Evolutionary conservation across 2,329 filamentous ascomycete genomes (phyloP).

Genomic region (Aspergillus sp.): DNA sequence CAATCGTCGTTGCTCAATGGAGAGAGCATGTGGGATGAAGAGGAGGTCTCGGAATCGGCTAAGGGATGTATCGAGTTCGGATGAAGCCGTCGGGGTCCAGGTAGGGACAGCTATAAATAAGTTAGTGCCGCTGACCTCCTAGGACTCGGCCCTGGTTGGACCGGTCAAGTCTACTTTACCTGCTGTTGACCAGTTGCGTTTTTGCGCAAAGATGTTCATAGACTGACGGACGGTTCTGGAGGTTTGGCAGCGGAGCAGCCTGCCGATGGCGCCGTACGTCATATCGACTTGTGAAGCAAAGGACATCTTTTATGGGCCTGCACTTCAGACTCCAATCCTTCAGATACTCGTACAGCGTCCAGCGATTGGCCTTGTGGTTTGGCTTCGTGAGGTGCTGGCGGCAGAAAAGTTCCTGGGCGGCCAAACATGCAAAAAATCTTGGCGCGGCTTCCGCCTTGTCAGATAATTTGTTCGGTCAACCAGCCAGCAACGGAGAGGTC

Average conservation of each 20-base stretch:
- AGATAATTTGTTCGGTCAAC: slow-evolving; percentile 25
- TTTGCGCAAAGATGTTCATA: slow-evolving; percentile 36
- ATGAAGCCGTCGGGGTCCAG: slow-evolving; percentile 45
- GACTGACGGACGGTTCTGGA: slow-evolving; percentile 38
- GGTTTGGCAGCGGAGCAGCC: slow-evolving; percentile 44
- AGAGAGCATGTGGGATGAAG: slow-evolving; percentile 49
- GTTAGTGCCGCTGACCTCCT: not conserved
- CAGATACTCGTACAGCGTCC: not conserved
- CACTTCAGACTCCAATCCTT: not conserved
- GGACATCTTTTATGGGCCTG: not conserved
- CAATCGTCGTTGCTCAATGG: slow-evolving; percentile 41
- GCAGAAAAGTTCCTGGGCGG: slow-evolving; percentile 35
- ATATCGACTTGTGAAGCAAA: slow-evolving; percentile 28
- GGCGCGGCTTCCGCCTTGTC: slow-evolving; percentile 37
- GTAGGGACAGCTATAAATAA: slow-evolving; percentile 39
- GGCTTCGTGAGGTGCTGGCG: slow-evolving; percentile 14
- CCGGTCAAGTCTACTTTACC: slow-evolving; percentile 22
- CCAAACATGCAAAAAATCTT: slow-evolving; percentile 36
- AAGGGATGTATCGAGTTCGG: slow-evolving; percentile 47
- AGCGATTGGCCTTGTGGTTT: not conserved
- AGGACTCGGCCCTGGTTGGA: not conserved
- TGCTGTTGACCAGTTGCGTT: slow-evolving; percentile 38
- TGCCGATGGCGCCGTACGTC: slow-evolving; percentile 45
- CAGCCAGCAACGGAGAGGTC: slow-evolving; percentile 19
- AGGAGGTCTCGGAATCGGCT: slow-evolving; percentile 48